Evolutionary conservation across 2,329 filamentous ascomycete species (phyloP), one percentile per base, ranked within the genome.

Genomic region (Cercospora beticola): DNA sequence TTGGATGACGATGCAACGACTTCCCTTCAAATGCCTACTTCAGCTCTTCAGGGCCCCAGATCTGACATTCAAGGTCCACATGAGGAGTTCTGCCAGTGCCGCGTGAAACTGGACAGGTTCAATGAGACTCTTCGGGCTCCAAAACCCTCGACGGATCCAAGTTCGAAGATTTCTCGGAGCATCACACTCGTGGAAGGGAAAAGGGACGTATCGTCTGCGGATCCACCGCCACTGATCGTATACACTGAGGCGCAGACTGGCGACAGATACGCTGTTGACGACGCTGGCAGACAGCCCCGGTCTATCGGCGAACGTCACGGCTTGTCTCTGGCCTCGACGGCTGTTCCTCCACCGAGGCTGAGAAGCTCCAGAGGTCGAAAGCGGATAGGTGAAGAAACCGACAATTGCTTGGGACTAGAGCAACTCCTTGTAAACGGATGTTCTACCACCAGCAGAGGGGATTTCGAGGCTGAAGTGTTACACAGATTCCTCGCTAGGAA

Each of bases 31-130:
- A 64, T 58, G 31, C 52, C 62, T 10, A n/a, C 0, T 3, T 28
- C 62, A 5, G 30, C 62, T 14, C 62, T 64, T 7, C 49, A 64
- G 12, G 62, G 49, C 7, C 33, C 49, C 14, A 23, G 4, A 12
- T 64, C 62, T 7, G 33, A 30, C 43, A 52, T 64, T 14, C 28
- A 54, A 56, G 62, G 62, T 7, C 28, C 46, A 36, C 62, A 64
- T 64, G 52, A 58, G 12, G 49, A 58, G 2, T 36, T 21, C 26
- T 64, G 62, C 31, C 52, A 43, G 14, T 64, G 52, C 28, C n/a
- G 30, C 12, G 6, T 12, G 6, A 2, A 3, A 14, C 4, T 28
- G 10, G 21, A 23, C 21, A 26, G 5, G 18, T 14, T 23, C 1
- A 33, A 30, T 58, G 56, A 30, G 23, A 8, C 26, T 36, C 28